Conservation (phyloP, 805 yeast species). For the Sungouiella thailandica region DNA sequence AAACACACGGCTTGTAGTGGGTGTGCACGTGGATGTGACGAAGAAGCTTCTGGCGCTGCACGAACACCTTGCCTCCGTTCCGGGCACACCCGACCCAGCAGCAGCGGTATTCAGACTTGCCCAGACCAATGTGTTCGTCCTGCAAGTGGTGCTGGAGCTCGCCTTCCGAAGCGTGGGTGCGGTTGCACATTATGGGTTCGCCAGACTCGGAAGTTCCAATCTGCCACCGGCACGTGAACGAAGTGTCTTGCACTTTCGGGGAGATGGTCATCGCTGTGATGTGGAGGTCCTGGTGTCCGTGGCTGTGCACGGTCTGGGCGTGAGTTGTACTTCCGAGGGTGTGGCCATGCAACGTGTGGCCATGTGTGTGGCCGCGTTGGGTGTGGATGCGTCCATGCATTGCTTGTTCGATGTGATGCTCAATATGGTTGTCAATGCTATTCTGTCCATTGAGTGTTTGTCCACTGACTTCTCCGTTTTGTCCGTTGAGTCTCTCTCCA, state of each 20-base stretch:
- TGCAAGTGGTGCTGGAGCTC: slow-evolving; percentile 71
- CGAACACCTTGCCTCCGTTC: slow-evolving; percentile 50
- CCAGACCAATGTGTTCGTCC: slow-evolving; percentile 64
- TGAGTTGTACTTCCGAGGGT: too few species aligned
- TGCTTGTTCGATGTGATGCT: slow-evolving; percentile 8
- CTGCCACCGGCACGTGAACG: slow-evolving; percentile 45
- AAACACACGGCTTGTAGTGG: slow-evolving; percentile 71
- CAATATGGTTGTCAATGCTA: slow-evolving; percentile 7
- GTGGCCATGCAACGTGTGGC: too few species aligned
- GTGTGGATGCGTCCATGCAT: not conserved
- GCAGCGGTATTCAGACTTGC: slow-evolving; percentile 67
- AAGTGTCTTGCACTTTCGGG: slow-evolving; percentile 24
- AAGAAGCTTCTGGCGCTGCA: slow-evolving; percentile 79
- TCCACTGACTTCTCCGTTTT: not conserved
- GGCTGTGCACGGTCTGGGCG: slow-evolving; percentile 4
- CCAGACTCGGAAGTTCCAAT: slow-evolving; percentile 25
- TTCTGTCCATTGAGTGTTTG: too few species aligned
- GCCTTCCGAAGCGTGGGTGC: slow-evolving; percentile 46
- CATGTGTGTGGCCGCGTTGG: too few species aligned
- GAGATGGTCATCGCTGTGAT: slow-evolving; percentile 31
- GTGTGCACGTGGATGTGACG: slow-evolving; percentile 91
- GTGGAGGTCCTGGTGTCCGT: too few species aligned
- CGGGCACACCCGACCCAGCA: slow-evolving; percentile 77
- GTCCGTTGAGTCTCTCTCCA: not conserved
- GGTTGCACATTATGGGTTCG: slow-evolving; percentile 43